These are phyloP conservation scores for Glycine soja DNA, from an alignment of 306 rosid species.

Conservation along the genomic window DNA sequence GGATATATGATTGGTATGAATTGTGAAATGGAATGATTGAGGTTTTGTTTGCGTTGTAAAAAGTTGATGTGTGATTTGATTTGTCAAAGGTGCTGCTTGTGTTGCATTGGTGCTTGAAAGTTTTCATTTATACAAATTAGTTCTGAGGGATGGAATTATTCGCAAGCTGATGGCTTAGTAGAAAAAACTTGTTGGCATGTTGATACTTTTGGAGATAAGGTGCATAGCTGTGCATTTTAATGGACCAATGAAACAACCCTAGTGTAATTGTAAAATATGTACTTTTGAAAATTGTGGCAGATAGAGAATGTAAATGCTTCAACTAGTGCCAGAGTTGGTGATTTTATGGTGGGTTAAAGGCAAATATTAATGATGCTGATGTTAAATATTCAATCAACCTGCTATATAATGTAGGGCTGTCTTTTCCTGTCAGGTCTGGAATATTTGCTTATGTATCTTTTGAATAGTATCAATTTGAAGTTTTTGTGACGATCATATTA, in stretches of 20 bases:
- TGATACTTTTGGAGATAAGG: neutral
- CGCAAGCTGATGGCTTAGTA: neutral
- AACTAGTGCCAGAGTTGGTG: slow-evolving; percentile 1
- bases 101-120: neutral
- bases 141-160: neutral
- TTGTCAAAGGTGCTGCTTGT: neutral
- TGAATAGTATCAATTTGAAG: slow-evolving; percentile 10
- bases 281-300: neutral
- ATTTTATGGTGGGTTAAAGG: neutral
- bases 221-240: neutral
- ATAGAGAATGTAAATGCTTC: neutral
- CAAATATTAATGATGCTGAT: slow-evolving; percentile 7
- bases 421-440: neutral
- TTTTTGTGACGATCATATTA: slow-evolving; percentile 42
- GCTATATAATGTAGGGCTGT: neutral
- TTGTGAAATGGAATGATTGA: slow-evolving; percentile 36
- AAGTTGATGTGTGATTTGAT: neutral
- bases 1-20: slow-evolving; percentile 86
- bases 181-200: neutral
- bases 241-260: too few species aligned
- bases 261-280: neutral
- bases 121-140: neutral
- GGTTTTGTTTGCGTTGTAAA: slow-evolving; percentile 8
- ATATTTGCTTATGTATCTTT: slow-evolving; percentile 35
- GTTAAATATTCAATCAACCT: neutral